These are phyloP conservation scores for Paxillus rubicundulus DNA, from an alignment of 768 basidiomycete species.

Conservation along the genomic window DNA sequence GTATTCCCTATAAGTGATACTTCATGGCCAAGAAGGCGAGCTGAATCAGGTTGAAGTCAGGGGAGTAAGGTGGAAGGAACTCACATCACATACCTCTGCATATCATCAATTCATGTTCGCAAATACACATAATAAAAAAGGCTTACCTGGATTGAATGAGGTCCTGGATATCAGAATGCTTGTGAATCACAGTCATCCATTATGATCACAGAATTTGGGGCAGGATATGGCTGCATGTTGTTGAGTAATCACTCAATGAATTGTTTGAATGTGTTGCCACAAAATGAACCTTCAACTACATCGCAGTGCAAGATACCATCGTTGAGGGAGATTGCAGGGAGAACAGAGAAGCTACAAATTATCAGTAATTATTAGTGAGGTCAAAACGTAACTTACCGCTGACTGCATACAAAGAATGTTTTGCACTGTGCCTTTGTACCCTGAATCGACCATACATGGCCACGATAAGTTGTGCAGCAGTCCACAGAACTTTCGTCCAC, in stretches of 20 bases:
- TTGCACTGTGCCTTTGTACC: background rate
- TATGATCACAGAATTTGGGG: conserved; percentile 35
- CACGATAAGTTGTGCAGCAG: conserved; percentile 20
- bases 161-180: conserved; percentile 31
- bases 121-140: conserved; percentile 1
- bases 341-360: conserved; percentile 25
- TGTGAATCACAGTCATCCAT: conserved; percentile 41
- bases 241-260: conserved; percentile 36
- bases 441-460: background rate
- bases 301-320: conserved; percentile 34
- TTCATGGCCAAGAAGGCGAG: no score
- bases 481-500: conserved; percentile 32
- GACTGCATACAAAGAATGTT: conserved; percentile 18
- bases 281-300: conserved; percentile 31
- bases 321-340: conserved; percentile 27
- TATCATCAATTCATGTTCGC: background rate
- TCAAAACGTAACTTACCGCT: conserved; percentile 10
- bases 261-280: conserved; percentile 21
- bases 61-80: conserved; percentile 36
- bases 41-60: no score
- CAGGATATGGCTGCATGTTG: conserved; percentile 37
- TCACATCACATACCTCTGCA: background rate
- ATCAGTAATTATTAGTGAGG: background rate
- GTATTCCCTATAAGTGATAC: no score
- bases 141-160: conserved; percentile 26